Evolutionary conservation across 495 filamentous ascomycete species (phyloP), one percentile per base, ranked within the genome.

Genomic region (Neurospora sp.): DNA sequence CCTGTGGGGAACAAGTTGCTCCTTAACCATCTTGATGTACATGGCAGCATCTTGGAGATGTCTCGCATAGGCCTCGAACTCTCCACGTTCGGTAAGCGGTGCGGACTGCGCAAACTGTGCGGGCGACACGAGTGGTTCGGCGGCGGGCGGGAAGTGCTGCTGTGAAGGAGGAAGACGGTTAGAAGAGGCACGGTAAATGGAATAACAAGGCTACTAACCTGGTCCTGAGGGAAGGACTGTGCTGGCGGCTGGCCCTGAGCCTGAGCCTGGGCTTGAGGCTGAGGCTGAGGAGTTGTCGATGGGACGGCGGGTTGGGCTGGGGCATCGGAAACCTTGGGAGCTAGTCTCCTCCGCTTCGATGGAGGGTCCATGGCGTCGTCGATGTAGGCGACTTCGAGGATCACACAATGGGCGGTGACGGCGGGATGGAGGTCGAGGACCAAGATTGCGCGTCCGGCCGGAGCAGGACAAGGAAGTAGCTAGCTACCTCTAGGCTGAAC

Each of bases 11-110:
- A 66, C 54, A 66, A 66, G 54, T 4, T 82, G 83, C 5, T 85
- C 83, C 74, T 82, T 83, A 75, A 87, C 84, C 16, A 84, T 85
- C 80, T 87, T 85, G 75, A 87, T 85, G 75, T 85, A 78, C 82
- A 86, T 87, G 69, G 86, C 85, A 14, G 86, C 86, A 84, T 89
- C 87, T 77, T 89, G 87, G 38, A 89, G 84, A 79, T 89, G 87
- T 11, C 87, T 83, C 27, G 86, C 86, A 74, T 88, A 89, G 40
- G 85, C 83, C 76, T 89, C 87, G 81, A 89, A 89, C 73, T 87
- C 86, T 75, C 85, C 85, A 70, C 84, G 83, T 75, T 86, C 84
- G 41, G 82, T 76, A 10, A 75, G 66, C 44, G 78, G 76, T 39
- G 79, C 74, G 42, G 73, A 66, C 10, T 77, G 40, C 27, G 79